phyloP scores from a whole-genome alignment of 2,329 filamentous ascomycete species.

The Aspergillus quadricinctus region DNA sequence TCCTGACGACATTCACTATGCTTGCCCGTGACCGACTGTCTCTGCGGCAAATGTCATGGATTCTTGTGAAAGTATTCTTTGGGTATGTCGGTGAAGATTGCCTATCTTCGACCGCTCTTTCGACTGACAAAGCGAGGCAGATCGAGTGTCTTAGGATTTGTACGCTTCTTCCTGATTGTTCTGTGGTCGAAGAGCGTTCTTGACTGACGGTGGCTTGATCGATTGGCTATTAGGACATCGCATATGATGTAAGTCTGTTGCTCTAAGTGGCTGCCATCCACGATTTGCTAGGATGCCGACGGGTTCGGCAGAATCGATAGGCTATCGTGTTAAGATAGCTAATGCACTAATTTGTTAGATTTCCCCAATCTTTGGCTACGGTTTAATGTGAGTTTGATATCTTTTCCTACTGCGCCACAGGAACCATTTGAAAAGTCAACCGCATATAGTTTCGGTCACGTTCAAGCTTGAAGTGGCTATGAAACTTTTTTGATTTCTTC shows the following conservation, averaged over 20 bases:
- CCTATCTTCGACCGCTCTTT: constrained; percentile 14
- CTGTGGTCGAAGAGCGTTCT: constrained; percentile 10
- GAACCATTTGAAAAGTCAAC: constrained; percentile 9
- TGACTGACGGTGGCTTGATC: constrained; percentile 36
- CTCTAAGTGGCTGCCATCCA: constrained; percentile 29
- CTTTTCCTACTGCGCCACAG: constrained; percentile 21
- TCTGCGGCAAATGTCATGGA: constrained; percentile 55
- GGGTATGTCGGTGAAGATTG: constrained; percentile 40
- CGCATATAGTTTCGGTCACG: constrained; percentile 35
- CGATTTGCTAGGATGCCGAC: constrained; percentile 21
- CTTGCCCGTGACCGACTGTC: constrained; percentile 55
- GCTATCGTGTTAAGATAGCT: constrained; percentile 34
- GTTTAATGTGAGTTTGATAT: constrained; percentile 33
- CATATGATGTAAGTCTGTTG: constrained; percentile 32
- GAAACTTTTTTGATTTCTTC: background rate
- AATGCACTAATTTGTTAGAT: constrained; percentile 36
- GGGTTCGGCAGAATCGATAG: constrained; percentile 33
- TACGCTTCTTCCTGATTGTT: constrained; percentile 36
- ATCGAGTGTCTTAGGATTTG: constrained; percentile 56
- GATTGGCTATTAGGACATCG: constrained; percentile 38
- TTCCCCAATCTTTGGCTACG: constrained; percentile 38
- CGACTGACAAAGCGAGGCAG: constrained; percentile 27
- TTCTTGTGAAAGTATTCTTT: constrained; percentile 60
- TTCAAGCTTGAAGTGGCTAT: constrained; percentile 18
- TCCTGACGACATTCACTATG: constrained; percentile 72